phyloP scores from a whole-genome alignment of 805 yeast species.

The Starmerella vaccinii region DNA sequence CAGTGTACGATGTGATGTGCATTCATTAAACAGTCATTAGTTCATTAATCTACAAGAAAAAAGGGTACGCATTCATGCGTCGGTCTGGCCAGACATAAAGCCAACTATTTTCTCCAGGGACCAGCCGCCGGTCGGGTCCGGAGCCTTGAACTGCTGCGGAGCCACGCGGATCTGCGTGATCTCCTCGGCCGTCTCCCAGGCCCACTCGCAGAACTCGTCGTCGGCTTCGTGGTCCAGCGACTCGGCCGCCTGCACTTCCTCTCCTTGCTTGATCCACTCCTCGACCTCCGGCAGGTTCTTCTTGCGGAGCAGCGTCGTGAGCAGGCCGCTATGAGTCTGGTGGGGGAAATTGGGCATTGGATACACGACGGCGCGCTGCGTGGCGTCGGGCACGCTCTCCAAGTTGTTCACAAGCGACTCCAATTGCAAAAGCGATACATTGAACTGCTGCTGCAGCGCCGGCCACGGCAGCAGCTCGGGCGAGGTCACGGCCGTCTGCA shows the following conservation, averaged over 20 bases:
- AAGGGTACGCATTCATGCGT: too few relatives aligned
- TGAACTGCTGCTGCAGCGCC: constrained; percentile 72
- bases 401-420: constrained; percentile 64
- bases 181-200: constrained; percentile 44
- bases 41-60: too few relatives aligned
- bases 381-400: constrained; percentile 46
- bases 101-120: constrained; percentile 21
- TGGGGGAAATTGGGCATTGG: constrained; percentile 83
- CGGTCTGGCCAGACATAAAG: constrained; percentile 22
- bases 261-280: constrained; percentile 57
- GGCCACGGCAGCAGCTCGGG: constrained; percentile 46
- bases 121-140: constrained; percentile 18
- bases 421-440: constrained; percentile 71
- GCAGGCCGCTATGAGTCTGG: constrained; percentile 66
- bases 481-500: constrained; percentile 44
- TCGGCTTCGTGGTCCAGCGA: constrained; percentile 25
- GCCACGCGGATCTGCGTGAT: constrained; percentile 32
- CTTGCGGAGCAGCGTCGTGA: constrained; percentile 77
- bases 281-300: constrained; percentile 85
- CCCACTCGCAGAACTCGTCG: constrained; percentile 64
- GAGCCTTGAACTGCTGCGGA: constrained; percentile 22
- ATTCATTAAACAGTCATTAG: background rate
- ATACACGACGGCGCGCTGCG: constrained; percentile 62
- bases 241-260: constrained; percentile 28
- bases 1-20: background rate